Evolutionary conservation across 2,329 filamentous ascomycete species (phyloP).

Genomic region (Phoma sp.): DNA sequence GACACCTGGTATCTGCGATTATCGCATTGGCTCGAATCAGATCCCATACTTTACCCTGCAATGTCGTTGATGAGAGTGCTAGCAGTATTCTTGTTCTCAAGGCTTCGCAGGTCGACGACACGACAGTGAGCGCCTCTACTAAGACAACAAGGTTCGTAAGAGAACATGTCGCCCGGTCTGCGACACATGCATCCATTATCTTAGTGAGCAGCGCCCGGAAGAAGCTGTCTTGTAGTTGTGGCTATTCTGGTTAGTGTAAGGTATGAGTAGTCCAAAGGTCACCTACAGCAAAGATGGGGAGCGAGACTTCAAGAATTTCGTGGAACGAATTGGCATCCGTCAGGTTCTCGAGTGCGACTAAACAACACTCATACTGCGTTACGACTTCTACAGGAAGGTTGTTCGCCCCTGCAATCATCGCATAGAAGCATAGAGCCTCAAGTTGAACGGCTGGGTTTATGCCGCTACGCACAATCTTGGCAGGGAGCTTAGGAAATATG

Average conservation of each 20-base stretch:
- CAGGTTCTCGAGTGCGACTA: constrained; percentile 16
- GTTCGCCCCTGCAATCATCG: constrained; percentile 29
- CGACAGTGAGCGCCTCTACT: constrained; percentile 24
- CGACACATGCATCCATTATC: constrained; percentile 23
- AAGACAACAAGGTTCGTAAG: constrained; percentile 21
- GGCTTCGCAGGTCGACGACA: constrained; percentile 15
- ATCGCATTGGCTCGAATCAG: constrained; percentile 19
- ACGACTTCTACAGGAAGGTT: constrained; percentile 28
- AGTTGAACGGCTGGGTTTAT: constrained; percentile 35
- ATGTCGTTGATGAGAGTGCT: constrained; percentile 31
- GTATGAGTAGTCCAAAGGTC: not conserved
- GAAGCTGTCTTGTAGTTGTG: constrained; percentile 25
- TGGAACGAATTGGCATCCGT: constrained; percentile 19
- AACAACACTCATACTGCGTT: constrained; percentile 29
- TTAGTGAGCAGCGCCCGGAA: constrained; percentile 23
- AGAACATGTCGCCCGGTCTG: constrained; percentile 7
- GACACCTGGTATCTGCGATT: constrained; percentile 17
- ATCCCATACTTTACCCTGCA: constrained; percentile 29
- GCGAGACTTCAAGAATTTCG: constrained; percentile 31
- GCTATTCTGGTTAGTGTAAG: constrained; percentile 22
- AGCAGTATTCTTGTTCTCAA: constrained; percentile 32
- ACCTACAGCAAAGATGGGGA: constrained; percentile 40
- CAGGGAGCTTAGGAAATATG: constrained; percentile 35
- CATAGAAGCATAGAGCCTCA: constrained; percentile 40
- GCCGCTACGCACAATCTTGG: constrained; percentile 32